Percentiles rank a stretch among this genome's conserved stretches.
Evolutionary conservation across 2,329 filamentous ascomycete species (phyloP).

Genomic region (Anthostomella pinea): DNA sequence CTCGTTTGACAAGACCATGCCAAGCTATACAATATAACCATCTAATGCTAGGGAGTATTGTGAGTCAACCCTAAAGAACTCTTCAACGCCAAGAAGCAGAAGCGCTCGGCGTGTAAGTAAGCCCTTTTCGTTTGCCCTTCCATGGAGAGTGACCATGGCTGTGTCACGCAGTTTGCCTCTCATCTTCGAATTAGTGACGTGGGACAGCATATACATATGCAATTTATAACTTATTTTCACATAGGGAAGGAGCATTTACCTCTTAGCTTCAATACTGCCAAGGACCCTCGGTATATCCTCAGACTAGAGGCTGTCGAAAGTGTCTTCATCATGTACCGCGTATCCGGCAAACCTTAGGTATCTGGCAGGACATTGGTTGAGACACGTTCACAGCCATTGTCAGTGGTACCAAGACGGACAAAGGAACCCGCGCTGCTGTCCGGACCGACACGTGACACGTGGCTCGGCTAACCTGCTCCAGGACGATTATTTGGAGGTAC

Average conservation of each 20-base stretch:
- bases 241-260: slow-evolving; percentile 31
- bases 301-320: slow-evolving; percentile 34
- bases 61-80: too few relatives aligned
- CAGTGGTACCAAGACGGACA: slow-evolving; percentile 25
- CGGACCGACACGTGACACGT: slow-evolving; percentile 41
- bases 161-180: too few relatives aligned
- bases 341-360: slow-evolving; percentile 26
- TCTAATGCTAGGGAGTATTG: too few relatives aligned
- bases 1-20: too few relatives aligned
- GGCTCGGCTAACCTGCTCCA: slow-evolving; percentile 39
- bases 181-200: too few relatives aligned
- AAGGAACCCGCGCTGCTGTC: slow-evolving; percentile 29
- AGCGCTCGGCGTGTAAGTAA: too few relatives aligned
- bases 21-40: too few relatives aligned
- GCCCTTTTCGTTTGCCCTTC: too few relatives aligned
- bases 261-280: slow-evolving; percentile 56
- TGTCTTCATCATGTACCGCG: slow-evolving; percentile 32
- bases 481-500: slow-evolving; percentile 42
- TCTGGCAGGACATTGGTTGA: slow-evolving; percentile 30
- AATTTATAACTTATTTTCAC: too few relatives aligned
- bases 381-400: slow-evolving; percentile 30
- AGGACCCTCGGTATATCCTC: slow-evolving; percentile 34
- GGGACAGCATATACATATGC: too few relatives aligned
- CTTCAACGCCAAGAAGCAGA: too few relatives aligned
- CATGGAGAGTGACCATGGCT: too few relatives aligned